A percentile compares a stretch with the other conserved stretches of the same genome.
Conservation (phyloP, 2,329 filamentous ascomycete genomes). For the Trichoderma koningii region DNA sequence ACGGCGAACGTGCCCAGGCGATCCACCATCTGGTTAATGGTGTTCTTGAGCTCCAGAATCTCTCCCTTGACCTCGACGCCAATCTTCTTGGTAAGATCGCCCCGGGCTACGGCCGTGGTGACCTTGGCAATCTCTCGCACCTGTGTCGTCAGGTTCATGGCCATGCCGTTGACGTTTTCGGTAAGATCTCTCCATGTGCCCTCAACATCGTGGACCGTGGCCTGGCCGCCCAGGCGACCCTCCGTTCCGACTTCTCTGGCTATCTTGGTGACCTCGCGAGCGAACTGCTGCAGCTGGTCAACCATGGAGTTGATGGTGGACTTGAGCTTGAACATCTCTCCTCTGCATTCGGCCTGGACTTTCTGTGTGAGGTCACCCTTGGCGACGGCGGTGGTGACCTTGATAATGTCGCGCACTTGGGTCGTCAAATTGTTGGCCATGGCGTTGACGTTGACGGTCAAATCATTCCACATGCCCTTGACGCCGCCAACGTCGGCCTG, state of each 20-base stretch:
- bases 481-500: constrained; percentile 83
- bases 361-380: constrained; percentile 94
- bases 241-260: constrained; percentile 96
- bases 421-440: constrained; percentile 88
- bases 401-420: constrained; percentile 92
- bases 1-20: constrained; percentile 94
- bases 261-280: constrained; percentile 94
- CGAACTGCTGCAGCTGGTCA: constrained; percentile 94
- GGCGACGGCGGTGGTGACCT: constrained; percentile 70
- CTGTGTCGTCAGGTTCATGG: constrained; percentile 95
- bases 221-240: constrained; percentile 89
- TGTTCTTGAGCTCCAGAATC: constrained; percentile 92
- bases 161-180: constrained; percentile 96
- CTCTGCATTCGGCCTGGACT: constrained; percentile 88
- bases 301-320: constrained; percentile 99
- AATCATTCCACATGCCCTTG: constrained; percentile 85
- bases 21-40: constrained; percentile 99
- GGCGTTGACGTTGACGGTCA: constrained; percentile 83
- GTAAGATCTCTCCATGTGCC: constrained; percentile 97
- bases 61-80: constrained; percentile 91
- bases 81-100: constrained; percentile 95
- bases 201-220: constrained; percentile 92
- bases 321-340: constrained; percentile 92
- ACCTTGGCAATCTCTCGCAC: constrained; percentile 97
- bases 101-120: constrained; percentile 90